Conservation (phyloP, 305 asterid species). For the Nicotiana rustica region DNA sequence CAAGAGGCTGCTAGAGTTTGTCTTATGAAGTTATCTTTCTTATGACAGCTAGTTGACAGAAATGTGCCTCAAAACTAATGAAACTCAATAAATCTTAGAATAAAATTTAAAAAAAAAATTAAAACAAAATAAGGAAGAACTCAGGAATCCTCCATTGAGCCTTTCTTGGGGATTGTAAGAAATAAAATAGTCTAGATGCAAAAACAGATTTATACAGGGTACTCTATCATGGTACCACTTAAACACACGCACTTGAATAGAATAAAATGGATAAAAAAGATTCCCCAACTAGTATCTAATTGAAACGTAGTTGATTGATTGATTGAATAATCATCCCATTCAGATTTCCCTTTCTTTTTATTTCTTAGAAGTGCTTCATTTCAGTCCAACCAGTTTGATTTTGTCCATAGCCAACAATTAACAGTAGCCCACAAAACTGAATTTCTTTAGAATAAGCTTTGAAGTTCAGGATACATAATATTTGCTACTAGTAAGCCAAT, state of each 20-base stretch:
- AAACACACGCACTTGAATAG: neutral
- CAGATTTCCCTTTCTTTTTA: neutral
- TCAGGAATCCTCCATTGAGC: no score
- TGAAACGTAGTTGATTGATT: neutral
- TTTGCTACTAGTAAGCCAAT: neutral
- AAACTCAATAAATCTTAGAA: no score
- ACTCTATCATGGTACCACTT: neutral
- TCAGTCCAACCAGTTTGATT: constrained; percentile 4
- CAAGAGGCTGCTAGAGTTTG: no score
- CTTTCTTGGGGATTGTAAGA: no score
- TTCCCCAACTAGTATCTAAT: neutral
- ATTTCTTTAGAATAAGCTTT: neutral
- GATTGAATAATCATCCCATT: neutral
- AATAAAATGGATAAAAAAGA: neutral
- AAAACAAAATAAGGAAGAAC: no score
- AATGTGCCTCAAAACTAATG: no score
- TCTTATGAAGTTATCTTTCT: no score
- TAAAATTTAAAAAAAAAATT: no score
- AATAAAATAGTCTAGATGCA: no score
- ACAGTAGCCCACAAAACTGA: neutral
- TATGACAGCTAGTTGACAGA: no score
- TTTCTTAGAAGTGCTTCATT: neutral
- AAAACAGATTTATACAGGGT: no score
- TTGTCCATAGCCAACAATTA: neutral
- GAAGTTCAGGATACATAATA: neutral